A percentile compares a stretch with the other conserved stretches of the same genome.
phyloP scores from a whole-genome alignment of 441 rosid species.

The Melianthus villosus region DNA sequence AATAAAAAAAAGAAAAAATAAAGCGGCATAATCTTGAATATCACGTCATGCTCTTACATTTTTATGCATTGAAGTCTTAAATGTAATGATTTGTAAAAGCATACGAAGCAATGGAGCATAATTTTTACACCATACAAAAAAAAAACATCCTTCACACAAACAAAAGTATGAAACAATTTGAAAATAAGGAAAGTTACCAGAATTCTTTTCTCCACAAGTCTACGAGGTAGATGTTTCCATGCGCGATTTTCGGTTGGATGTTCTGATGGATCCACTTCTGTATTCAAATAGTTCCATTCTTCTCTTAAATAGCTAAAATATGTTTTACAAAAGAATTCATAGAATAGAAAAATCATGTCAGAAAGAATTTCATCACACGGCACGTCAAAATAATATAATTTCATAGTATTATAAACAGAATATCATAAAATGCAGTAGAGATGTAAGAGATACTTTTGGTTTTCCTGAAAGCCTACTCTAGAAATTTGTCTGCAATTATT shows the following conservation, averaged over 20 bases:
- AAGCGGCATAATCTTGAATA: no score
- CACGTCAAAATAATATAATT: background rate
- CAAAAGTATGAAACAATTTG: background rate
- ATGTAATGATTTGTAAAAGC: no score
- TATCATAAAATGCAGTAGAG: no score
- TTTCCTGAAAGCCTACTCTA: no score
- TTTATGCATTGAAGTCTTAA: no score
- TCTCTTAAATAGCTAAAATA: conserved; percentile 45
- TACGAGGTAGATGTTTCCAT: conserved; percentile 45
- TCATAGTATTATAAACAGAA: no score
- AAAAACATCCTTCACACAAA: background rate
- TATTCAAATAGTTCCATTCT: conserved; percentile 62
- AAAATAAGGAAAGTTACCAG: conserved; percentile 16
- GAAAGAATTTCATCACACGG: conserved; percentile 4
- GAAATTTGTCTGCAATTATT: no score
- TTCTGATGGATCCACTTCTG: conserved; percentile 29
- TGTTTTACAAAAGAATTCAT: conserved; percentile 6
- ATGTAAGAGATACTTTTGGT: no score
- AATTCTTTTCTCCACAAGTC: conserved; percentile 29
- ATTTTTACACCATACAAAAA: background rate
- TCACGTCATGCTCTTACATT: no score
- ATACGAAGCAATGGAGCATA: no score
- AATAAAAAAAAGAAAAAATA: no score
- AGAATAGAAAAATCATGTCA: conserved; percentile 3
- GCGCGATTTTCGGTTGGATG: conserved; percentile 37